A percentile compares a stretch with the other conserved stretches of the same genome.
Evolutionary conservation across 129 eudicot species (phyloP).

Genomic region (Cynara cardunculus): DNA sequence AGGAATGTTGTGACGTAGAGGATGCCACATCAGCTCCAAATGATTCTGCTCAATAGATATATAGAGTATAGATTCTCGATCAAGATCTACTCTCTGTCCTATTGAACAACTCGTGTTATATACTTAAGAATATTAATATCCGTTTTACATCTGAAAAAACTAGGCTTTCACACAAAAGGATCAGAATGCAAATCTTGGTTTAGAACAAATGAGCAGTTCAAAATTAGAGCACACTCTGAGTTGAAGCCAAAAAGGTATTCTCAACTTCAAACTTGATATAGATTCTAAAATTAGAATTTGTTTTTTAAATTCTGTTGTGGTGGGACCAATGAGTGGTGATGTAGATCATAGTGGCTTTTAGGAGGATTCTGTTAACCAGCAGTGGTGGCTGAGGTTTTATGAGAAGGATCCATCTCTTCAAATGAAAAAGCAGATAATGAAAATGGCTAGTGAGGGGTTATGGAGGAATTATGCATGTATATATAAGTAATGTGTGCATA

Average conservation of each 20-base stretch:
- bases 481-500: conserved; percentile 10
- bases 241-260: neutral
- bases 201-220: neutral
- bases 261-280: neutral
- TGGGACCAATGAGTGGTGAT: neutral
- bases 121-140: no score
- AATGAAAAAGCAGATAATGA: neutral
- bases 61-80: no score
- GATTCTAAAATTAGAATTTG: neutral
- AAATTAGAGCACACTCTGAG: neutral
- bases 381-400: neutral
- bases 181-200: neutral
- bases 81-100: no score
- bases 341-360: no score
- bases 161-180: neutral
- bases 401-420: neutral
- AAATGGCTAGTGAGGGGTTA: neutral
- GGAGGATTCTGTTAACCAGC: conserved; percentile 28
- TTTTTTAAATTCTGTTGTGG: neutral
- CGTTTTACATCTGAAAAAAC: neutral
- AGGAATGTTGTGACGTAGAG: no score
- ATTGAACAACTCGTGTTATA: no score
- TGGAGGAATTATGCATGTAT: neutral
- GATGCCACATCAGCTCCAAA: no score
- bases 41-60: no score